phyloP scores from a whole-genome alignment of 2,329 filamentous ascomycete genomes.

The Penicillium digitatum region DNA sequence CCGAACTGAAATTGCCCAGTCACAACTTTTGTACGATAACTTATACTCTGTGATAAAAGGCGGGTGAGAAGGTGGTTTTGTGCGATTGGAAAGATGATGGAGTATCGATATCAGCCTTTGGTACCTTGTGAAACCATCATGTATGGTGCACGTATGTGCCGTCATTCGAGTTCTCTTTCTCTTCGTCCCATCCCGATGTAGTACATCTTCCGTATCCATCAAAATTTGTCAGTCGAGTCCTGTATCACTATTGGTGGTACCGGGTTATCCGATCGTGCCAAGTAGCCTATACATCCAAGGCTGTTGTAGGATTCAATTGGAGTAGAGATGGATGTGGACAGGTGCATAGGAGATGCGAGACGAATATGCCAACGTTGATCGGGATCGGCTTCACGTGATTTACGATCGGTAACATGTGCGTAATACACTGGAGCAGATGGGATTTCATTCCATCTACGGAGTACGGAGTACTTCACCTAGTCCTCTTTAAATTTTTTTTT shows the following conservation, averaged over 20 bases:
- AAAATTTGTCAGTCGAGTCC: constrained; percentile 9
- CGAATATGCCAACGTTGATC: background rate
- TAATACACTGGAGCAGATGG: background rate
- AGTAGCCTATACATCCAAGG: background rate
- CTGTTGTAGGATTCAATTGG: background rate
- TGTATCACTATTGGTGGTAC: constrained; percentile 9
- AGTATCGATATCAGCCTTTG: background rate
- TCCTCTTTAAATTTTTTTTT: background rate
- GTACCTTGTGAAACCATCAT: background rate
- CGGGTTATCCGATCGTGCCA: background rate
- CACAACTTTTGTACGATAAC: constrained; percentile 15
- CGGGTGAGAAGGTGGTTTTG: constrained; percentile 1
- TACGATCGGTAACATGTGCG: background rate
- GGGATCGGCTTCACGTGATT: background rate
- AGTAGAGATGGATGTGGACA: background rate
- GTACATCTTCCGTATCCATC: background rate
- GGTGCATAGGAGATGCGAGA: background rate
- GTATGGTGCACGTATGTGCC: constrained; percentile 1
- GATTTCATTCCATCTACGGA: background rate
- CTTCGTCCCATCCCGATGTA: background rate
- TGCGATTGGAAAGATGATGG: background rate
- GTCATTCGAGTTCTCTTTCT: background rate
- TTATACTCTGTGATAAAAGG: constrained; percentile 11
- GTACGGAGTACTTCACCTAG: background rate
- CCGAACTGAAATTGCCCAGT: constrained; percentile 3